phyloP scores from a whole-genome alignment of 23 red algal genomes.

The Gracilariopsis chorda region DNA sequence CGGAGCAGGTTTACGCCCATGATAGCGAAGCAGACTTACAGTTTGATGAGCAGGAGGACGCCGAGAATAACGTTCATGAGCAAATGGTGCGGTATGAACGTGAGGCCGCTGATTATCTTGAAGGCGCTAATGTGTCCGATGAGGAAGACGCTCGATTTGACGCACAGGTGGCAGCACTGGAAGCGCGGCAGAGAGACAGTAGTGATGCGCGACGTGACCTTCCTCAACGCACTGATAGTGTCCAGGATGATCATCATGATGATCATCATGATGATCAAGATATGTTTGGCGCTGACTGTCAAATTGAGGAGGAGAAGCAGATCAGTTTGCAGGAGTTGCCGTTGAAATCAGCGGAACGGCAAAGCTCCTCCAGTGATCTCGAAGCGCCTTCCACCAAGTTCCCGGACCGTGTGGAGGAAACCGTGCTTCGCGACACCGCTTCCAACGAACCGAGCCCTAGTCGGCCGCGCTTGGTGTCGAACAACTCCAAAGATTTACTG shows the following conservation, averaged over 20 bases:
- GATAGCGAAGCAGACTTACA: neutral
- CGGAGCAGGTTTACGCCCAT: conserved; percentile 5
- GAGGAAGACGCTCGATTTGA: conserved; percentile 25
- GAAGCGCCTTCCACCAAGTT: conserved; percentile 4
- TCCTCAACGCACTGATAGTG: neutral
- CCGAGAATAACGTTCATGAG: neutral
- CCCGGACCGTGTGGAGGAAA: conserved; percentile 9
- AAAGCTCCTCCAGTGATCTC: neutral
- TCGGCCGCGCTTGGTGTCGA: neutral
- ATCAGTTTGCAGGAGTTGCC: neutral
- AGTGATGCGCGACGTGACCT: neutral
- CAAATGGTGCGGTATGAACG: conserved; percentile 41
- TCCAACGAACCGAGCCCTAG: neutral
- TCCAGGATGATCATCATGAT: neutral
- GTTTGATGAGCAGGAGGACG: neutral
- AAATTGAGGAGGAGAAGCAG: neutral
- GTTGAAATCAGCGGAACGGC: neutral
- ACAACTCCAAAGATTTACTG: conserved; percentile 9
- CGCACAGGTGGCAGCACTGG: neutral
- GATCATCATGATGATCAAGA: neutral
- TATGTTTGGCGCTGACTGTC: conserved; percentile 15
- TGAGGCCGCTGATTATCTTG: conserved; percentile 32
- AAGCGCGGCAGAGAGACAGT: neutral
- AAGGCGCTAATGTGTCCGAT: conserved; percentile 54
- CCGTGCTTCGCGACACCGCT: neutral